Conservation (phyloP, 805 yeast species). For the Wickerhamiella kurtzmanii region DNA sequence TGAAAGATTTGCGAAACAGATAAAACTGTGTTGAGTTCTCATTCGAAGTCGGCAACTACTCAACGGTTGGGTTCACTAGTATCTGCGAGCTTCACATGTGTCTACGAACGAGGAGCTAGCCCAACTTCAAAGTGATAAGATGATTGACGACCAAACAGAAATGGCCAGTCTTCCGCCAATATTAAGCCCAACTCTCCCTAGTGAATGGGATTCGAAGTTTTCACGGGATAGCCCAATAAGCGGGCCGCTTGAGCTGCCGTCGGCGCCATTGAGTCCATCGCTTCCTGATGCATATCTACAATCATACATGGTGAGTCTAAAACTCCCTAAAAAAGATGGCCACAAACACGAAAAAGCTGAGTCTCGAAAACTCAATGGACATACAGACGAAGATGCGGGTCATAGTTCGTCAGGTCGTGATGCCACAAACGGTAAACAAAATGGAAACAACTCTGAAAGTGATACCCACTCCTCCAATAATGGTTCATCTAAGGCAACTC, state of each 20-base stretch:
- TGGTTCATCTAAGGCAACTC: not conserved
- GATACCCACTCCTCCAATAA: no score
- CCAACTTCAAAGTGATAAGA: not conserved
- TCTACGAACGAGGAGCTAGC: not conserved
- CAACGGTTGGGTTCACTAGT: no score
- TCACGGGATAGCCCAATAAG: not conserved
- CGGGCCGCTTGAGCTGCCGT: conserved; percentile 17
- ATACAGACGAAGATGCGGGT: no score
- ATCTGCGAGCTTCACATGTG: not conserved
- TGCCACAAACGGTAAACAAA: conserved; percentile 2
- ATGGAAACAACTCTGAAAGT: no score
- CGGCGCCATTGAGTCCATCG: conserved; percentile 29
- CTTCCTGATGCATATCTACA: conserved; percentile 26
- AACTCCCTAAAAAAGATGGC: not conserved
- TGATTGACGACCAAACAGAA: not conserved
- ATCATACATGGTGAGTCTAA: conserved; percentile 2
- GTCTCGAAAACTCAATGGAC: no score
- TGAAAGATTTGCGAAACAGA: no score
- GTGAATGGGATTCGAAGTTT: conserved; percentile 18
- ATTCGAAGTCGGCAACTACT: no score
- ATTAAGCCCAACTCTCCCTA: conserved; percentile 29
- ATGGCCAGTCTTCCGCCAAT: conserved; percentile 22
- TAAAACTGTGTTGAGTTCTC: no score
- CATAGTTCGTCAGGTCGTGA: no score
- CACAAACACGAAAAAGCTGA: not conserved